phyloP scores from a whole-genome alignment of 768 basidiomycete species.

The Lentinula edodes region DNA sequence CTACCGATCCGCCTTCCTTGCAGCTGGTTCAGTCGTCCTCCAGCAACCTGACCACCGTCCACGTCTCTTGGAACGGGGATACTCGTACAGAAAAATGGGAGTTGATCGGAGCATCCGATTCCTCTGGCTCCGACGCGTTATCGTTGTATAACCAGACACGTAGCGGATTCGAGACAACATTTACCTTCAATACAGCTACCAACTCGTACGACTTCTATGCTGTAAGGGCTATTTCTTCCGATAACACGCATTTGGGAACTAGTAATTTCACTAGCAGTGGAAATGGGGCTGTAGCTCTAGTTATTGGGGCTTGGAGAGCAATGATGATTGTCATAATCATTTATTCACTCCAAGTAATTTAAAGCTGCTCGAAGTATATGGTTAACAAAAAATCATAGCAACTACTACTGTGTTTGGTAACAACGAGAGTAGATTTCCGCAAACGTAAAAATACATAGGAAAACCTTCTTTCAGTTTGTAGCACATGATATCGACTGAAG shows the following conservation, averaged over 20 bases:
- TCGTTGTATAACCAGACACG: conserved; percentile 1
- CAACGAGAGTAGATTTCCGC: no score
- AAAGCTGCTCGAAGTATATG: no score
- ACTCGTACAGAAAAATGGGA: conserved; percentile 10
- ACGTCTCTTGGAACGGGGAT: conserved; percentile 17
- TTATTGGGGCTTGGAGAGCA: neutral
- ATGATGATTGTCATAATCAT: neutral
- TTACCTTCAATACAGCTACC: conserved; percentile 3
- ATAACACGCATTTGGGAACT: neutral
- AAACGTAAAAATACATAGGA: no score
- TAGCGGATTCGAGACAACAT: conserved; percentile 14
- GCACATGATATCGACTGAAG: no score
- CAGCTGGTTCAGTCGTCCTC: neutral
- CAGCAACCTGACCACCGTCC: neutral
- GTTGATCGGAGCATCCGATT: conserved; percentile 6
- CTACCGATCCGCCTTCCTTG: conserved; percentile 9
- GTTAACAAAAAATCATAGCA: no score
- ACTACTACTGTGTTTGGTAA: no score
- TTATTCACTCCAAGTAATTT: neutral
- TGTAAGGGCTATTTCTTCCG: neutral
- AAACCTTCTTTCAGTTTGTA: no score
- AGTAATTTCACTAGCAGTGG: neutral
- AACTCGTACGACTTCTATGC: neutral
- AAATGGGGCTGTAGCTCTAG: neutral
- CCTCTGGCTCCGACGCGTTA: neutral